A percentile compares a stretch with the other conserved stretches of the same genome.
Evolutionary conservation across 2,329 filamentous ascomycete genomes (phyloP).

Genomic region (Fusarium albidum): DNA sequence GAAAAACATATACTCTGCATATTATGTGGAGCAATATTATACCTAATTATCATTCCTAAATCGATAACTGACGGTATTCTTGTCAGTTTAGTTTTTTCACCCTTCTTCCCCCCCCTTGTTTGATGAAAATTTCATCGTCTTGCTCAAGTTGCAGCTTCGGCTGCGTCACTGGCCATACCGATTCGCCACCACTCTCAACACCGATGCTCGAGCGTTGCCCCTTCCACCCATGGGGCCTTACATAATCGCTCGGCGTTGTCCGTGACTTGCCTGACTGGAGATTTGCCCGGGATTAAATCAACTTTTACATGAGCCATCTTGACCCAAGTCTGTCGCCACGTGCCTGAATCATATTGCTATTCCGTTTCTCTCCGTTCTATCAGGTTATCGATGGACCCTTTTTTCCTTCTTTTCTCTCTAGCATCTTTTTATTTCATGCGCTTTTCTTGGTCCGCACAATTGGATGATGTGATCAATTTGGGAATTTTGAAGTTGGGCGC

Average conservation of each 20-base stretch:
- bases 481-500: slow-evolving; percentile 4
- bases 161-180: slow-evolving; percentile 26
- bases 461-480: slow-evolving; percentile 6
- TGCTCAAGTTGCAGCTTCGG: background rate
- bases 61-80: background rate
- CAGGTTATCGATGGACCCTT: slow-evolving; percentile 13
- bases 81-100: slow-evolving; percentile 4
- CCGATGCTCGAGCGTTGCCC: slow-evolving; percentile 6
- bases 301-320: slow-evolving; percentile 4
- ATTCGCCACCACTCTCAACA: slow-evolving; percentile 29
- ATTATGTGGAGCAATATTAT: slow-evolving; percentile 5
- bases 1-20: slow-evolving; percentile 8
- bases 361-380: slow-evolving; percentile 2
- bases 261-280: slow-evolving; percentile 16
- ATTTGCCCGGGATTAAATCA: slow-evolving; percentile 7
- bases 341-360: slow-evolving; percentile 13
- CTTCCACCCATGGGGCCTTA: slow-evolving; percentile 15
- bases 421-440: background rate
- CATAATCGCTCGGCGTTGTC: slow-evolving; percentile 37
- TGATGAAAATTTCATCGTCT: background rate
- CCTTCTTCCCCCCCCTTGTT: background rate
- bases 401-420: too few species aligned
- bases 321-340: slow-evolving; percentile 8
- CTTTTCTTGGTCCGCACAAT: background rate
- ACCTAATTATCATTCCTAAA: background rate